Evolutionary conservation across 225 moss, liverwort and hornwort species (phyloP), one percentile per base, ranked within the genome.

Genomic region (Bryum argenteum): DNA sequence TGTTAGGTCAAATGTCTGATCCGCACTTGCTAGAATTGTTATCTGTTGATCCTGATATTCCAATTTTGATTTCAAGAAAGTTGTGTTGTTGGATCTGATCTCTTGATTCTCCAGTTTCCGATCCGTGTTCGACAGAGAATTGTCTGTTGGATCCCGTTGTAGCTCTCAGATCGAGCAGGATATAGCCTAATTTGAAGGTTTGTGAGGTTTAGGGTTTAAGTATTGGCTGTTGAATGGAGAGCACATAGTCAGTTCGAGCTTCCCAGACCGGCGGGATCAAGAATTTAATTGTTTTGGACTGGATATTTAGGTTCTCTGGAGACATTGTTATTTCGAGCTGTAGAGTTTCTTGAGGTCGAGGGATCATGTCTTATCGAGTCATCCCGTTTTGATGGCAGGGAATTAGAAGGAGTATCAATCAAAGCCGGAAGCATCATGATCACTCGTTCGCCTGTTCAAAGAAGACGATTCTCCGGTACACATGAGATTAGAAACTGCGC

Each of bases 381-480:
- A 65, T 65, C 65, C 45, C 61, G 37, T 78, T 73, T 82, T 82
- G 74, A 33, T 82, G 82, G 70, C 78, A 78, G 82, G n/a, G 82
- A 61, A 24, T 78, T 50, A 56, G 74, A 74, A 66, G 77, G 61
- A 70, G 42, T 57, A 54, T 23, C 71, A 65, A 69, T 77, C 70
- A 14, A 61, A 71, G 74, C 63, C 63, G 52, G 50, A 77, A 52
- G 48, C 54, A 75, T 4, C 41, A 84, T 84, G 84, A 77, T 84
- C 58, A 67, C 80, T 77, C 77, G 74, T 63, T 74, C 84, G 40
- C 84, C 80, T 63, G 71, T 80, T 67, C 84, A 75, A 77, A 70
- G 80, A 63, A 70, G 71, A 67, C 77, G 63, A 14, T 77, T 74
- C 45, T 67, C 77, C 63, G 80, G 80, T 84, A 84, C 11, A 24